Conservation (phyloP, 768 basidiomycete genomes). For the Boletus tomentosulus region DNA sequence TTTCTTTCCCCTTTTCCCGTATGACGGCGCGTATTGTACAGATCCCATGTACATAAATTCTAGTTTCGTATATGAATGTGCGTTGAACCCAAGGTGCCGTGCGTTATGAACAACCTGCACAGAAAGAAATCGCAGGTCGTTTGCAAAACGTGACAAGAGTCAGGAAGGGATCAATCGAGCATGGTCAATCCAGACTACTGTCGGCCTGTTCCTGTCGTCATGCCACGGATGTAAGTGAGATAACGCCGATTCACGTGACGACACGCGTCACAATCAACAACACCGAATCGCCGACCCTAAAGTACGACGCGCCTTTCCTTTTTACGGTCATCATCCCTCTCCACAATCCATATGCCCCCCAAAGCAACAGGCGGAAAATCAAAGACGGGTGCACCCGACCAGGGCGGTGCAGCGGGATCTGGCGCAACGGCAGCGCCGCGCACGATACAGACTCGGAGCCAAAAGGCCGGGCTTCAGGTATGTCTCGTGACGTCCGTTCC, state of each 20-base stretch:
- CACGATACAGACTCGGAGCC: slow-evolving; percentile 64
- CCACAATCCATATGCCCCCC: slow-evolving; percentile 41
- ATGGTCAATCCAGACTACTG: no score
- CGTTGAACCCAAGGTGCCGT: background rate
- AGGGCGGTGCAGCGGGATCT: slow-evolving; percentile 22
- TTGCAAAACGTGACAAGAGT: no score
- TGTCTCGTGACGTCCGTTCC: slow-evolving; percentile 9
- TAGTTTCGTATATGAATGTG: background rate
- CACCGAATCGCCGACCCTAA: slow-evolving; percentile 33
- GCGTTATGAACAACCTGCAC: no score
- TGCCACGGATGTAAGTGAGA: no score
- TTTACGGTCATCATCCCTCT: slow-evolving; percentile 28
- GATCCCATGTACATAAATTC: no score
- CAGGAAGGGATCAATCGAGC: no score
- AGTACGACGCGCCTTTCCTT: slow-evolving; percentile 29
- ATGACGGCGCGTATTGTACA: no score
- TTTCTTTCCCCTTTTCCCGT: background rate
- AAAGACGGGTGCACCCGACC: slow-evolving; percentile 40
- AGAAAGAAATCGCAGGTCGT: no score
- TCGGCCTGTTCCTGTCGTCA: no score
- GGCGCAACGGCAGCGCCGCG: slow-evolving; percentile 31
- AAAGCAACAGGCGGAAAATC: slow-evolving; percentile 61
- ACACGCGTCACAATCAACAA: slow-evolving; percentile 19
- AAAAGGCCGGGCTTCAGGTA: slow-evolving; percentile 87
- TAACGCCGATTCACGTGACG: no score